A percentile compares a stretch with the other conserved stretches of the same genome.
Evolutionary conservation across 306 rosid genomes (phyloP).

Genomic region (Boehmeria nivea): DNA sequence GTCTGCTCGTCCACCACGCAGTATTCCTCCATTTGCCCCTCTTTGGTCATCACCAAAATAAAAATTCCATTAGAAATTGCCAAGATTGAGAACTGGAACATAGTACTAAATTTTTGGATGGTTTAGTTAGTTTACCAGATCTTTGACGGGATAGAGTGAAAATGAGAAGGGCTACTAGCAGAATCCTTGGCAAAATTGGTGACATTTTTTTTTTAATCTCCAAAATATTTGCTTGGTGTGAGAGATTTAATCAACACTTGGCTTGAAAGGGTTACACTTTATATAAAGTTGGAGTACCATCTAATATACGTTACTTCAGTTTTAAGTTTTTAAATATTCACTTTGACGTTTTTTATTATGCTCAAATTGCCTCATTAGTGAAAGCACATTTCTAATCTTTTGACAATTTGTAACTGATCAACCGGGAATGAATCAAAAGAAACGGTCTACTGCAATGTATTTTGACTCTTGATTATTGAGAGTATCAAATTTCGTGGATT

Average conservation of each 20-base stretch:
- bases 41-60: too few species aligned
- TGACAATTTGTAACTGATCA: neutral
- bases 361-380: neutral
- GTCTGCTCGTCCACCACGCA: constrained; percentile 41
- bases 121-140: constrained; percentile 21
- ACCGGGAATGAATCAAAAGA: neutral
- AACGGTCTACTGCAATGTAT: too few species aligned
- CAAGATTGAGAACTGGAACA: too few species aligned
- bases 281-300: constrained; percentile 23
- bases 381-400: neutral
- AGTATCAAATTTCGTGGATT: neutral
- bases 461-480: constrained; percentile 1
- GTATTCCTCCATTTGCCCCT: constrained; percentile 32
- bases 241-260: neutral
- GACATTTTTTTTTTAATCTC: constrained; percentile 18
- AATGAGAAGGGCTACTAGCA: constrained; percentile 19
- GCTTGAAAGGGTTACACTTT: constrained; percentile 18
- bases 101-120: too few species aligned
- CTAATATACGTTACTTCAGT: constrained; percentile 27
- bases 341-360: constrained; percentile 1
- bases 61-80: too few species aligned
- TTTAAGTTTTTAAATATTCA: constrained; percentile 12
- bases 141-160: constrained; percentile 9
- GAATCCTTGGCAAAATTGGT: constrained; percentile 7
- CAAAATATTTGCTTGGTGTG: neutral